phyloP scores from a whole-genome alignment of 441 rosid genomes.

The Populus hybrid region DNA sequence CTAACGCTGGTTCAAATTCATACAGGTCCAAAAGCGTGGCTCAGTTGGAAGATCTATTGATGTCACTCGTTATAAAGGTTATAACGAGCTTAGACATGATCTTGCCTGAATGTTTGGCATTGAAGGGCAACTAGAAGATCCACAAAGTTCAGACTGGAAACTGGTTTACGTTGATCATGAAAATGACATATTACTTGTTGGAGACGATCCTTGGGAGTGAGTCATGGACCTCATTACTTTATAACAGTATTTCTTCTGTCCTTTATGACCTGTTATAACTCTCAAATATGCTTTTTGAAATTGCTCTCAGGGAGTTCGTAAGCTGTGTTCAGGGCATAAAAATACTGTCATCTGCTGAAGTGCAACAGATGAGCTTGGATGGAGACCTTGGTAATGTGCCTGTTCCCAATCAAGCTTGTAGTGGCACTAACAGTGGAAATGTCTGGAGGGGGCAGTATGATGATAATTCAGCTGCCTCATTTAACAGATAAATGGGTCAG shows the following conservation, averaged over 20 bases:
- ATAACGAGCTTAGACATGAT: slow-evolving; percentile 83
- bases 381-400: slow-evolving; percentile 76
- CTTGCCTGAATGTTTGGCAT: slow-evolving; percentile 96
- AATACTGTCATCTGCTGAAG: slow-evolving; percentile 90
- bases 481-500: slow-evolving; percentile 51
- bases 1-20: slow-evolving; percentile 16
- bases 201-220: slow-evolving; percentile 99
- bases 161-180: slow-evolving; percentile 91
- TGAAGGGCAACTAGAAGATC: slow-evolving; percentile 93
- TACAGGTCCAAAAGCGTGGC: slow-evolving; percentile 94
- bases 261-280: neutral
- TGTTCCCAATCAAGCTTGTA: slow-evolving; percentile 69
- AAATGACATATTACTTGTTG: slow-evolving; percentile 87
- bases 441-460: slow-evolving; percentile 87
- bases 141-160: slow-evolving; percentile 89
- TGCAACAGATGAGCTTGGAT: slow-evolving; percentile 94
- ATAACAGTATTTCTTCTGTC: neutral
- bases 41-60: slow-evolving; percentile 97
- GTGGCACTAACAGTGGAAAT: slow-evolving; percentile 81
- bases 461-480: slow-evolving; percentile 82
- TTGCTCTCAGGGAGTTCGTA: slow-evolving; percentile 72
- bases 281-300: neutral
- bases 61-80: slow-evolving; percentile 78
- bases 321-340: slow-evolving; percentile 92
- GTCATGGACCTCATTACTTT: slow-evolving; percentile 22